Base-by-base conservation (phyloP, 352 stramenopile species). In the Phytophthora quininea region DNA sequence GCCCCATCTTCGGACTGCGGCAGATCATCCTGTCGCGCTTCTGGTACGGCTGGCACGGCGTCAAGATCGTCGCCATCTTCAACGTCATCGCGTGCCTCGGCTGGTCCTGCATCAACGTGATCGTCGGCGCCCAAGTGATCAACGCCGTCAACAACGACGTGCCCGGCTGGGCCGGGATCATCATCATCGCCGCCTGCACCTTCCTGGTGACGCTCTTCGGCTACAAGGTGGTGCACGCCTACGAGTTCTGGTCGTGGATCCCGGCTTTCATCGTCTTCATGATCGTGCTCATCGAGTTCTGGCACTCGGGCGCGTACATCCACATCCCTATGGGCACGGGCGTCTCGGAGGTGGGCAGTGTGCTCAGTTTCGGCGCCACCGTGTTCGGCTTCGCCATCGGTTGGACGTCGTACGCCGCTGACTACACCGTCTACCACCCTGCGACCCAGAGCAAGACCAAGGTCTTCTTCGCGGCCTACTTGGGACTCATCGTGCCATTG, bases 181-280 rank as follows among this genome's bases (percentile, higher is more conserved):
- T 84, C 61, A 80, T 84, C 60, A 84, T 84, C 69, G 27, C 72
- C 10, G 55, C 50, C 19, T 73, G 65, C 57, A 84, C 75, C 19
- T 84, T 84, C 61, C 38, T 79, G 52, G 61, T 80, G n/a, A 77
- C 75, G 46, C 75, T 84, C 42, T 84, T 77, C 51, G 75, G 75
- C 52, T 84, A 84, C 69, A 80, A 80, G 59, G 51, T 80, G 35
- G 73, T 84, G 48, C 75, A 84, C 54, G 59, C 59, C n/a, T 84
- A 84, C 72, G 69, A 84, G 63, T 84, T 79, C 64, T 84, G 72
- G 72, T 76, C 75, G 12, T 84, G 75, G 75, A 76, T 84, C 58
- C 75, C 72, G 37, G 63, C 56, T 24, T 80, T 76, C 52, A 84
- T 84, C 58, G 72, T 84, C 14, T 84, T 77, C 57, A 54, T 84